phyloP scores from a whole-genome alignment of 2,329 filamentous ascomycete genomes.

The Aspergillus pseudoviridinutans region DNA sequence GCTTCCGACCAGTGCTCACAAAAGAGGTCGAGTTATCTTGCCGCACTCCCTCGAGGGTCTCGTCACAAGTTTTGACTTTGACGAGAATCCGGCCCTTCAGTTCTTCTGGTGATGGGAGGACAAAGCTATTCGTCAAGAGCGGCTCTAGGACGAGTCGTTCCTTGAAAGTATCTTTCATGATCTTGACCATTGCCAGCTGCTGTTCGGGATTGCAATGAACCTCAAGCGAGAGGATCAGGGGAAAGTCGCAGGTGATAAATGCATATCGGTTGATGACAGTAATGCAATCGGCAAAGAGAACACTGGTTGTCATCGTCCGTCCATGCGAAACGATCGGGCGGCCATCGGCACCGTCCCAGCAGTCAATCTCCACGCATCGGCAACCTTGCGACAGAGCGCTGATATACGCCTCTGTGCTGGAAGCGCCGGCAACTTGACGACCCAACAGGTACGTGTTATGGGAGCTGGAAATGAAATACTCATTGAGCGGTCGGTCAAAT shows the following conservation, averaged over 20 bases:
- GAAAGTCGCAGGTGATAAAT: constrained; percentile 80
- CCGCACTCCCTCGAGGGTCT: constrained; percentile 44
- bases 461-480: constrained; percentile 97
- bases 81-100: constrained; percentile 79
- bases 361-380: constrained; percentile 94
- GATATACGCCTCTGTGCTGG: constrained; percentile 94
- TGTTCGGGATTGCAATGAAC: constrained; percentile 85
- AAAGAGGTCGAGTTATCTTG: constrained; percentile 42
- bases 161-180: constrained; percentile 81
- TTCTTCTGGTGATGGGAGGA: constrained; percentile 80
- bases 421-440: constrained; percentile 81
- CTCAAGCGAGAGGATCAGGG: constrained; percentile 90
- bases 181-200: constrained; percentile 82
- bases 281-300: constrained; percentile 88
- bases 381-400: constrained; percentile 82
- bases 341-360: constrained; percentile 89
- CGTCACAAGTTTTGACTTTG: constrained; percentile 83
- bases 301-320: constrained; percentile 79
- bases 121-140: constrained; percentile 62
- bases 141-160: constrained; percentile 74
- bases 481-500: constrained; percentile 82
- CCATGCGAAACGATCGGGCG: constrained; percentile 89
- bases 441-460: constrained; percentile 97
- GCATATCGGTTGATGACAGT: constrained; percentile 92
- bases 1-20: constrained; percentile 41